A percentile compares a stretch with the other conserved stretches of the same genome.
Conservation (phyloP, 2,329 filamentous ascomycete genomes). For the Trichoderma citrinoviride region DNA sequence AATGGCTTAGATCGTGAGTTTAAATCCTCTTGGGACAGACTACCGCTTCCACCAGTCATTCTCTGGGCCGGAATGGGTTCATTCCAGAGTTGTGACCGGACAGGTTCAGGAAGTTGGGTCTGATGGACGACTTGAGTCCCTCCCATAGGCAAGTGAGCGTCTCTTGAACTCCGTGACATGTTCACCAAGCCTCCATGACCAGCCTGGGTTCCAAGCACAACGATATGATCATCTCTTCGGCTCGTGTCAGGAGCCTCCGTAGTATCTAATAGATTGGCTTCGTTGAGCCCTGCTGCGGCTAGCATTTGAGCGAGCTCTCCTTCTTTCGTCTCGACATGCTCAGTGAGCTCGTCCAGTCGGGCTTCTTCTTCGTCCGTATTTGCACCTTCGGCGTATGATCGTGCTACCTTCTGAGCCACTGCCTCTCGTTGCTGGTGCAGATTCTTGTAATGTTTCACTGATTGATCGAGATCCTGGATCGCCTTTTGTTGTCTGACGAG, state of each 20-base stretch:
- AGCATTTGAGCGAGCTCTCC: constrained; percentile 42
- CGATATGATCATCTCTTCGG: constrained; percentile 25
- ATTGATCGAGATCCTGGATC: constrained; percentile 41
- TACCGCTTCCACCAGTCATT: constrained; percentile 25
- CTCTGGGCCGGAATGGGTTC: constrained; percentile 26
- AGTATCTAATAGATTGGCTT: constrained; percentile 39
- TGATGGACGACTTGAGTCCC: constrained; percentile 52
- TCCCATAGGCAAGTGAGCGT: constrained; percentile 33
- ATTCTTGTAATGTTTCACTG: constrained; percentile 43
- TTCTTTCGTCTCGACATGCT: constrained; percentile 45
- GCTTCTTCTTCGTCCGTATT: constrained; percentile 53
- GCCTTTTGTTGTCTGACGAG: constrained; percentile 47
- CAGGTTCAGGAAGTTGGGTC: constrained; percentile 44
- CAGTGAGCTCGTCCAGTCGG: constrained; percentile 48
- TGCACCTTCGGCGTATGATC: constrained; percentile 50
- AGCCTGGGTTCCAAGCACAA: constrained; percentile 48
- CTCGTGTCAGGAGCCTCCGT: constrained; percentile 19
- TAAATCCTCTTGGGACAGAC: constrained; percentile 29
- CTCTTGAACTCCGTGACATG: constrained; percentile 36
- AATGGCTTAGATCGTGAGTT: constrained; percentile 28
- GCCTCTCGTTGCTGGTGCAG: constrained; percentile 45
- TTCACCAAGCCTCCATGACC: constrained; percentile 31
- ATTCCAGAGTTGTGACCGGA: constrained; percentile 29
- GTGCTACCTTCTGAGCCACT: constrained; percentile 46
- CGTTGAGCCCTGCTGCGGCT: constrained; percentile 46